phyloP scores from a whole-genome alignment of 1,284 basidiomycete genomes.

The Ceratobasidium sp. region DNA sequence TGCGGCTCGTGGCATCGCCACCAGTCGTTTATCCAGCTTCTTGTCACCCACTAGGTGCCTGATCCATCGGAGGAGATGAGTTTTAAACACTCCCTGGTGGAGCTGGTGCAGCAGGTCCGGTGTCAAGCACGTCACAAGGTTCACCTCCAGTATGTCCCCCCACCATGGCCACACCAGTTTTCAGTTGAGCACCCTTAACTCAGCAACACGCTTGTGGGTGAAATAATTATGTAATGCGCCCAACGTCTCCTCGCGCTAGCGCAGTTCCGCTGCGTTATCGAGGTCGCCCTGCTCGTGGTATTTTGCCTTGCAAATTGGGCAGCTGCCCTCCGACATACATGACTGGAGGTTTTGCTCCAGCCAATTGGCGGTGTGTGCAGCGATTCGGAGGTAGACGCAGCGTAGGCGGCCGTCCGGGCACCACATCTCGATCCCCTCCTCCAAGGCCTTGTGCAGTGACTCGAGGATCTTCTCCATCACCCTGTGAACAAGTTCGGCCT shows the following conservation, averaged over 20 bases:
- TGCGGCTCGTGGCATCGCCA: background rate
- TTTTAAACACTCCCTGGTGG: no score
- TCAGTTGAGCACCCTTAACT: no score
- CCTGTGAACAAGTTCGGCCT: slow-evolving; percentile 43
- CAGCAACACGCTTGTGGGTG: background rate
- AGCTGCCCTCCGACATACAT: slow-evolving; percentile 4
- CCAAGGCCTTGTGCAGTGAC: no score
- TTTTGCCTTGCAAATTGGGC: slow-evolving; percentile 10
- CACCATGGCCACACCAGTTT: slow-evolving; percentile 32
- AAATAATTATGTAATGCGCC: background rate
- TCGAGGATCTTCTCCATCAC: slow-evolving; percentile 46
- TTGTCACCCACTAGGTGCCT: background rate
- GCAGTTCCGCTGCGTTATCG: background rate
- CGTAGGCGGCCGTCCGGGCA: no score
- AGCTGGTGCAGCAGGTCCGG: no score
- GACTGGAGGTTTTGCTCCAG: slow-evolving; percentile 48
- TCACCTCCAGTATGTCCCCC: slow-evolving; percentile 25
- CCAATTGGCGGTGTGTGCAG: slow-evolving; percentile 46
- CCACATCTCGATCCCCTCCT: no score
- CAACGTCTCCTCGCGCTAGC: slow-evolving; percentile 1
- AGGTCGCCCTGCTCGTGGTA: no score
- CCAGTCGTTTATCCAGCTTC: background rate
- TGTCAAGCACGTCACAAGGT: slow-evolving; percentile 32
- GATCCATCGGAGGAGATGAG: no score
- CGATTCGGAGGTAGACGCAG: no score